phyloP scores from a whole-genome alignment of 2,329 filamentous ascomycete species.

The Xylariaceae sp. region DNA sequence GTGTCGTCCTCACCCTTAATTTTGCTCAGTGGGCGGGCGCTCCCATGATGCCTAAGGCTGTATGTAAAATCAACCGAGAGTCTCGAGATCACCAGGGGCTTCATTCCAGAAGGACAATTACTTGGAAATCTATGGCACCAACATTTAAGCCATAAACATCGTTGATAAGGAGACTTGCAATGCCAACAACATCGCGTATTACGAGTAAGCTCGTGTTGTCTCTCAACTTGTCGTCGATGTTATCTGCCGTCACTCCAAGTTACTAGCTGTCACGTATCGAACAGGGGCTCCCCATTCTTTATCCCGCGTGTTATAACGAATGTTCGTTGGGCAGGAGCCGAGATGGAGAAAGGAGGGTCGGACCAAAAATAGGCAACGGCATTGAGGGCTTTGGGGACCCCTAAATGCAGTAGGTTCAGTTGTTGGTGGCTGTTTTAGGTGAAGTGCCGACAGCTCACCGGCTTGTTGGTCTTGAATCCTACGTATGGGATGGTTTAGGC shows the following conservation, averaged over 20 bases:
- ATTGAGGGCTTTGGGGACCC: neutral
- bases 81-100: neutral
- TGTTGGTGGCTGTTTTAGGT: constrained; percentile 17
- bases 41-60: neutral
- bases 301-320: constrained; percentile 1
- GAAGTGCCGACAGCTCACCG: constrained; percentile 7
- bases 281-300: neutral
- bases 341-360: constrained; percentile 15
- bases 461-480: neutral
- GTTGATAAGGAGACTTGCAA: neutral
- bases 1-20: too few species aligned
- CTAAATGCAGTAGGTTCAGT: constrained; percentile 1
- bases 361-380: constrained; percentile 12
- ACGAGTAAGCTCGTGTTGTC: neutral
- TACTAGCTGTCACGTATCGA: neutral
- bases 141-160: neutral
- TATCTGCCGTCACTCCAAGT: neutral
- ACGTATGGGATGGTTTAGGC: constrained; percentile 1
- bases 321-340: constrained; percentile 1
- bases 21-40: neutral
- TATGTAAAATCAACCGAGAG: neutral
- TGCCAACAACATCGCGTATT: neutral
- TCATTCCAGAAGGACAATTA: neutral
- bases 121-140: neutral
- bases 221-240: constrained; percentile 2